These are phyloP conservation scores for Leccinum pachyderme DNA, from an alignment of 1,284 basidiomycete species.

Conservation along the genomic window DNA sequence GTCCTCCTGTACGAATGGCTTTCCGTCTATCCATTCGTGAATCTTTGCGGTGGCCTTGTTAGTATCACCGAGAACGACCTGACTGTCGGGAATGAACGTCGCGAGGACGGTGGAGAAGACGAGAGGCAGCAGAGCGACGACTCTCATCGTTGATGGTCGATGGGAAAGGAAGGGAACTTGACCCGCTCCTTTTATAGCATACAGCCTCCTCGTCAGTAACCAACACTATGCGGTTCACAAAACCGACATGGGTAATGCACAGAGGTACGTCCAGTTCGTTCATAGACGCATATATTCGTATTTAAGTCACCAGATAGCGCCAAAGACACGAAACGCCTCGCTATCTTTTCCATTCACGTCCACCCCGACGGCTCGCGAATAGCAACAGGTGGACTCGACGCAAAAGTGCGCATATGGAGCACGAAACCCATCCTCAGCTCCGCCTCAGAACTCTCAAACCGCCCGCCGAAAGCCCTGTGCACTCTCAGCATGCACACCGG, in stretches of 20 bases:
- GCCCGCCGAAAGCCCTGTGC: slow-evolving; percentile 83
- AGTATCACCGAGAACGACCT: slow-evolving; percentile 40
- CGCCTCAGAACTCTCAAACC: slow-evolving; percentile 69
- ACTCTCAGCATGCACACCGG: slow-evolving; percentile 95
- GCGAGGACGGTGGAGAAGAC: slow-evolving; percentile 28
- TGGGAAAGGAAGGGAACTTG: background rate
- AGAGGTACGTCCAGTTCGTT: slow-evolving; percentile 31
- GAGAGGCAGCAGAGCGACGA: slow-evolving; percentile 23
- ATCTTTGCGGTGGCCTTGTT: slow-evolving; percentile 45
- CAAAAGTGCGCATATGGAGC: slow-evolving; percentile 96
- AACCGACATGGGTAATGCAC: slow-evolving; percentile 57
- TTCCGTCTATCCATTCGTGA: slow-evolving; percentile 52
- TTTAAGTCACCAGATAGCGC: slow-evolving; percentile 23
- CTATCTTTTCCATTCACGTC: slow-evolving; percentile 91
- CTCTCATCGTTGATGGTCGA: slow-evolving; percentile 26
- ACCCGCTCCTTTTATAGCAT: background rate
- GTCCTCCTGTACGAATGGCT: slow-evolving; percentile 65
- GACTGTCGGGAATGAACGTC: slow-evolving; percentile 30
- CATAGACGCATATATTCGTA: background rate
- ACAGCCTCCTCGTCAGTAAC: background rate
- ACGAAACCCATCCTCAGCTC: slow-evolving; percentile 87
- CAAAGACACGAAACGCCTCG: slow-evolving; percentile 63
- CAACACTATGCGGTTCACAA: slow-evolving; percentile 50
- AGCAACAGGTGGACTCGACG: slow-evolving; percentile 93
- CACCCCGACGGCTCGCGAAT: slow-evolving; percentile 96